These are phyloP conservation scores for Solanum gandarillasii DNA, from an alignment of 257 asterid genomes.

Conservation along the genomic window DNA sequence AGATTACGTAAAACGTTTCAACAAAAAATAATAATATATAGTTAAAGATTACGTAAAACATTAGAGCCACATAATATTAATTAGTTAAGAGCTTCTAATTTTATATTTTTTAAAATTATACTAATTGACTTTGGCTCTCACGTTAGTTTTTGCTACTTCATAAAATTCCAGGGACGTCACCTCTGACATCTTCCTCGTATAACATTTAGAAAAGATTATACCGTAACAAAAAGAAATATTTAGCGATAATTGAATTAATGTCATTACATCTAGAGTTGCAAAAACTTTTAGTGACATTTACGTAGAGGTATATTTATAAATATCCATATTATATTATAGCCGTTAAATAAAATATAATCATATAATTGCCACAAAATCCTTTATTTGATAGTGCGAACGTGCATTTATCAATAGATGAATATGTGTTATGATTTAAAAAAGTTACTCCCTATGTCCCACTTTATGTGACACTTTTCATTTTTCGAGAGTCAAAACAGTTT, in stretches of 20 bases:
- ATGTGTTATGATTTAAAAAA: background rate
- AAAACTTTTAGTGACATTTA: background rate
- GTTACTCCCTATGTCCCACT: background rate
- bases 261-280: rapidly evolving
- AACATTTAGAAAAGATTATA: background rate
- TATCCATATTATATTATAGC: background rate
- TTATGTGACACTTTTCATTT: too few relatives aligned
- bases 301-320: background rate
- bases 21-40: background rate
- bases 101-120: too few relatives aligned
- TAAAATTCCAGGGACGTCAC: background rate
- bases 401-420: too few relatives aligned
- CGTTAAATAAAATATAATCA: background rate
- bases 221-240: background rate
- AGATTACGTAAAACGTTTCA: background rate
- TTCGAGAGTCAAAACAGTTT: too few relatives aligned
- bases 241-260: background rate
- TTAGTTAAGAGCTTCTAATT: background rate
- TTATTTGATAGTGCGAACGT: too few relatives aligned
- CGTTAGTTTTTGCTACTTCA: background rate
- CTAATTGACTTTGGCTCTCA: background rate
- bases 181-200: background rate
- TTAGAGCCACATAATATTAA: background rate
- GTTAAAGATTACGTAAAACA: background rate
- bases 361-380: background rate